Evolutionary conservation across 2,329 filamentous ascomycete species (phyloP).

Genomic region (Diaporthe capsici): DNA sequence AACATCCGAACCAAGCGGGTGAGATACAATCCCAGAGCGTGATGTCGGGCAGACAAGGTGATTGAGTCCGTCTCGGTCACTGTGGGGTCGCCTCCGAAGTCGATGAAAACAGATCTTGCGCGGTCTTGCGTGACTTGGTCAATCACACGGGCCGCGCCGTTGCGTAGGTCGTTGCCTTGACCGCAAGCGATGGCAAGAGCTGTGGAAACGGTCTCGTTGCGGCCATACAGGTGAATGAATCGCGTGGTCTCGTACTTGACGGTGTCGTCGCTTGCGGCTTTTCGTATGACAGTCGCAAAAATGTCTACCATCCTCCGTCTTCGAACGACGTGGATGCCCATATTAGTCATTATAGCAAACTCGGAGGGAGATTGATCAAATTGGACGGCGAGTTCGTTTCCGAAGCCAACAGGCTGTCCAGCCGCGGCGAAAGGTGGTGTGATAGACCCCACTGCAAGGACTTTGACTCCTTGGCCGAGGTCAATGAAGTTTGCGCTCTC

Average conservation of each 20-base stretch:
- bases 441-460: conserved; percentile 84
- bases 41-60: conserved; percentile 88
- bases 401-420: conserved; percentile 81
- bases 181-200: conserved; percentile 95
- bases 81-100: conserved; percentile 89
- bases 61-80: conserved; percentile 89
- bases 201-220: conserved; percentile 89
- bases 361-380: conserved; percentile 88
- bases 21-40: conserved; percentile 89
- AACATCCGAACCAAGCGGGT: conserved; percentile 88
- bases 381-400: conserved; percentile 96
- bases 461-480: conserved; percentile 73
- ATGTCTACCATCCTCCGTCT: conserved; percentile 90
- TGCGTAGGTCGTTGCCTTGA: conserved; percentile 82
- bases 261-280: conserved; percentile 81
- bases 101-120: conserved; percentile 89
- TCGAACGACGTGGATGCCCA: conserved; percentile 88
- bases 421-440: conserved; percentile 80
- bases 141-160: conserved; percentile 81
- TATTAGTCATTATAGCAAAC: conserved; percentile 92
- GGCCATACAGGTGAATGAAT: conserved; percentile 88
- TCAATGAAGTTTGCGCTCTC: conserved; percentile 88
- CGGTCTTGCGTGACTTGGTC: conserved; percentile 90
- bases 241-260: conserved; percentile 85
- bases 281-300: conserved; percentile 85